Conservation (phyloP, 768 basidiomycete genomes). For the Boletus pseudo-olivaceus region DNA sequence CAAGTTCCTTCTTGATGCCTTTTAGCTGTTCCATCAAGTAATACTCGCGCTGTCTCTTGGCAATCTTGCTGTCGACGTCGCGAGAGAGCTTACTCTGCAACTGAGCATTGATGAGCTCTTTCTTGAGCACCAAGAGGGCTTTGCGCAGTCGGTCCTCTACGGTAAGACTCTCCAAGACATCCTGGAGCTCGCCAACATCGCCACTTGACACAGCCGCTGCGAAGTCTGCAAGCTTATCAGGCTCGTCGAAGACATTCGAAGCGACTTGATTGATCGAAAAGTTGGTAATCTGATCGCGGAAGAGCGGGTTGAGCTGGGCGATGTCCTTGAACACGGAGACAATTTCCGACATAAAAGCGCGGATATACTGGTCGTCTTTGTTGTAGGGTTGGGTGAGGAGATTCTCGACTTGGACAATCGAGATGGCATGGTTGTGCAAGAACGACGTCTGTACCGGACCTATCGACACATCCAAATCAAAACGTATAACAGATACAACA, state of each 20-base stretch:
- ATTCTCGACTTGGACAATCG: constrained; percentile 87
- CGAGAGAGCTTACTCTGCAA: constrained; percentile 88
- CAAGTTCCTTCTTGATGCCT: constrained; percentile 93
- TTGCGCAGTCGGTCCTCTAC: constrained; percentile 90
- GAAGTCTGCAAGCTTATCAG: constrained; percentile 95
- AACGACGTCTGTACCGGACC: constrained; percentile 80
- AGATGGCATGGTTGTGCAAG: constrained; percentile 77
- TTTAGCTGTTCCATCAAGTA: constrained; percentile 97
- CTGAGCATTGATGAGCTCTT: constrained; percentile 96
- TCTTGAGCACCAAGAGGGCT: constrained; percentile 90
- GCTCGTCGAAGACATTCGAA: constrained; percentile 94
- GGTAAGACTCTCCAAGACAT: constrained; percentile 81
- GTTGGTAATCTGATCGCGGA: constrained; percentile 97
- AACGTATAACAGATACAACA: not conserved
- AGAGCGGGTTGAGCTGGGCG: constrained; percentile 92
- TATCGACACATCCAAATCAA: constrained; percentile 16
- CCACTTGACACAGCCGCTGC: constrained; percentile 94
- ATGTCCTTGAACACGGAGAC: constrained; percentile 98
- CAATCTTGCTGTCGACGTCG: constrained; percentile 93
- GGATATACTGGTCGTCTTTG: constrained; percentile 92
- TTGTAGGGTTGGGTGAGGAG: constrained; percentile 76
- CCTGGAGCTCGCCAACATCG: constrained; percentile 90
- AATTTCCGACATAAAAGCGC: constrained; percentile 95
- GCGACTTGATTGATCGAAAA: constrained; percentile 93
- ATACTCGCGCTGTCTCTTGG: constrained; percentile 90